Evolutionary conservation across 2,329 filamentous ascomycete species (phyloP).

Genomic region (Monosporascus ibericus): DNA sequence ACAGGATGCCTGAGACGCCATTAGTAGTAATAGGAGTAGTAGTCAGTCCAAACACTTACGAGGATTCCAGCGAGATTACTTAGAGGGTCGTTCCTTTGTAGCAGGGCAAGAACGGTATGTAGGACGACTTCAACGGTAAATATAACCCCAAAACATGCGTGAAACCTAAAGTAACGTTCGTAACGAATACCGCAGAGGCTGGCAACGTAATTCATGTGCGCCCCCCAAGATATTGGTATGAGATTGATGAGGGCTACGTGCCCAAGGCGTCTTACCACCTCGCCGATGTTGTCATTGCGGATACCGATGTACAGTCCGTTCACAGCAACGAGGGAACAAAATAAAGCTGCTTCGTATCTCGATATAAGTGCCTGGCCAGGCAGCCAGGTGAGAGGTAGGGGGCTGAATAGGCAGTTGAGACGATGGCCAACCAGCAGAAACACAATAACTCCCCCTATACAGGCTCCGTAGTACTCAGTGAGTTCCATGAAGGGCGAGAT

Average conservation of each 20-base stretch:
- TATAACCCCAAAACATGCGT: neutral
- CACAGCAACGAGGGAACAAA: neutral
- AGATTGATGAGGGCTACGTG: slow-evolving; percentile 1
- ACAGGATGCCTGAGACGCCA: too few relatives aligned
- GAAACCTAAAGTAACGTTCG: neutral
- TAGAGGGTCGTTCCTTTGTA: neutral
- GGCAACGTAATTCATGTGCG: slow-evolving; percentile 1
- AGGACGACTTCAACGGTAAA: neutral
- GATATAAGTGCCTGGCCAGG: neutral
- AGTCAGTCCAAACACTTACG: neutral
- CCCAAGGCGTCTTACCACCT: slow-evolving; percentile 1
- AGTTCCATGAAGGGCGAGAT: too few relatives aligned
- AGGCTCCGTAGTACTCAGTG: too few relatives aligned
- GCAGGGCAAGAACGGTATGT: neutral
- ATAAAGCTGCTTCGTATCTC: slow-evolving; percentile 1
- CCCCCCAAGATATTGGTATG: neutral
- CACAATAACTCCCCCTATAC: too few relatives aligned
- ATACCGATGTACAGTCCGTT: slow-evolving; percentile 1
- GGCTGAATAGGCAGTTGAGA: neutral
- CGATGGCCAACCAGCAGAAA: neutral
- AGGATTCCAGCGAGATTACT: neutral
- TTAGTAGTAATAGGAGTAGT: too few relatives aligned
- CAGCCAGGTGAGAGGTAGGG: neutral
- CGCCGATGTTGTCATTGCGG: neutral
- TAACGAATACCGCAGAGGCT: neutral